phyloP scores from a whole-genome alignment of 2,329 filamentous ascomycete species.

The Gaeumannomyces tritici region DNA sequence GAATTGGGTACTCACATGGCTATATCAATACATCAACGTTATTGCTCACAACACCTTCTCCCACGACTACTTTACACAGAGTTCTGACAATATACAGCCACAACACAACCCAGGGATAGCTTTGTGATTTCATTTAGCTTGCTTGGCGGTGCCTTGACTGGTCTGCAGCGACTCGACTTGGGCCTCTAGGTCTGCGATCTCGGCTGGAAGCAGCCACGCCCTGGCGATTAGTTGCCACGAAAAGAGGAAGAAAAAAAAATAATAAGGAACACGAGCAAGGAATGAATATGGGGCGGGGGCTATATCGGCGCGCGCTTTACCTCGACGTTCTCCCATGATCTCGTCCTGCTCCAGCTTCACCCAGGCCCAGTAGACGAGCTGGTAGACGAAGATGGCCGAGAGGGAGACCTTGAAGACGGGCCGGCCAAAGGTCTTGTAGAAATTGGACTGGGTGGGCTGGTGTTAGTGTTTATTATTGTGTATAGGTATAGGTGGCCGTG shows the following conservation, averaged over 20 bases:
- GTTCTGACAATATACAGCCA: neutral
- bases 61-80: neutral
- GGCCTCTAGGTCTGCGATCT: constrained; percentile 26
- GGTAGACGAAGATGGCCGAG: constrained; percentile 68
- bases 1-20: no score
- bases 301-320: no score
- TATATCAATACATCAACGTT: no score
- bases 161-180: constrained; percentile 24
- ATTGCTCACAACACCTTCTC: neutral
- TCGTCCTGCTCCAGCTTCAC: constrained; percentile 65
- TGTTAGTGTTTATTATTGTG: neutral
- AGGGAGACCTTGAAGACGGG: constrained; percentile 67
- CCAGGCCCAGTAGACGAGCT: constrained; percentile 68
- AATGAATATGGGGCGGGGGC: no score
- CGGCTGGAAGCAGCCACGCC: constrained; percentile 7
- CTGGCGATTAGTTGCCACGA: neutral
- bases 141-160: neutral
- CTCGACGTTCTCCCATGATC: constrained; percentile 46
- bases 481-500: neutral
- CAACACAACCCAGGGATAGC: rapidly evolving
- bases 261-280: no score
- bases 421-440: constrained; percentile 67
- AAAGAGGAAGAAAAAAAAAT: no score
- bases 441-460: constrained; percentile 28
- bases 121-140: neutral